Evolutionary conservation across 768 basidiomycete genomes (phyloP).

Genomic region (Psilocybe cyanescens): DNA sequence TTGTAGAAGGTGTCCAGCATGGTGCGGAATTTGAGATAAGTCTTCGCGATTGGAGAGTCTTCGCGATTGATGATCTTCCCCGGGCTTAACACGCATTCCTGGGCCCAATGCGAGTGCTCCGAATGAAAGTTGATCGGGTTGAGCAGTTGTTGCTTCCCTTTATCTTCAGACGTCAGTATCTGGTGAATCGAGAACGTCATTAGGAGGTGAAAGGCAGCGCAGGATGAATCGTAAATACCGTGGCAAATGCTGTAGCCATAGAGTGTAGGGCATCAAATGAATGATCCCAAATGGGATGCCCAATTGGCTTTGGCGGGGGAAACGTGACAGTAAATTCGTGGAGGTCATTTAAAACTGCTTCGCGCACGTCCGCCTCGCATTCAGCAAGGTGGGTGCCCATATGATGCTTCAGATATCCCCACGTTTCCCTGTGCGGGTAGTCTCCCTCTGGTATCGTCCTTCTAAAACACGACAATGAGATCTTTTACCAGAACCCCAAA

Average conservation of each 20-base stretch:
- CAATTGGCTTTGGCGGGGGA: background rate
- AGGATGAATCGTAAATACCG: background rate
- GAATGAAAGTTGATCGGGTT: constrained; percentile 12
- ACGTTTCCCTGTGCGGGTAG: constrained; percentile 8
- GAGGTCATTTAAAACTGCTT: constrained; percentile 1
- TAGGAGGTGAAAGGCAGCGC: background rate
- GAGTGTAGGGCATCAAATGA: constrained; percentile 13
- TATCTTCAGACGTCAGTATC: background rate
- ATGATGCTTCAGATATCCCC: constrained; percentile 21
- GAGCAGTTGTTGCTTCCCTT: constrained; percentile 3
- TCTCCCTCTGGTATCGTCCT: background rate
- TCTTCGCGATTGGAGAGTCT: background rate
- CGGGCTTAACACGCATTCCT: background rate
- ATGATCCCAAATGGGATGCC: constrained; percentile 7
- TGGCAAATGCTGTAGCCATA: constrained; percentile 14
- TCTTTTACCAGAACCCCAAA: background rate
- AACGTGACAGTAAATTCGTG: constrained; percentile 1
- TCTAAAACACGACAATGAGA: background rate
- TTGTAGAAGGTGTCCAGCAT: constrained; percentile 15
- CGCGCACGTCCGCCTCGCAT: background rate
- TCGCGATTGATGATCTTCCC: background rate
- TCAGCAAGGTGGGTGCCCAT: constrained; percentile 9
- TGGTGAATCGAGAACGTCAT: background rate
- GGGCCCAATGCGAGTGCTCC: constrained; percentile 20
- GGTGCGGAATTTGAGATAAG: constrained; percentile 5